Evolutionary conservation across 2,329 filamentous ascomycete species (phyloP).

Genomic region (Mycocentrospora acerina): DNA sequence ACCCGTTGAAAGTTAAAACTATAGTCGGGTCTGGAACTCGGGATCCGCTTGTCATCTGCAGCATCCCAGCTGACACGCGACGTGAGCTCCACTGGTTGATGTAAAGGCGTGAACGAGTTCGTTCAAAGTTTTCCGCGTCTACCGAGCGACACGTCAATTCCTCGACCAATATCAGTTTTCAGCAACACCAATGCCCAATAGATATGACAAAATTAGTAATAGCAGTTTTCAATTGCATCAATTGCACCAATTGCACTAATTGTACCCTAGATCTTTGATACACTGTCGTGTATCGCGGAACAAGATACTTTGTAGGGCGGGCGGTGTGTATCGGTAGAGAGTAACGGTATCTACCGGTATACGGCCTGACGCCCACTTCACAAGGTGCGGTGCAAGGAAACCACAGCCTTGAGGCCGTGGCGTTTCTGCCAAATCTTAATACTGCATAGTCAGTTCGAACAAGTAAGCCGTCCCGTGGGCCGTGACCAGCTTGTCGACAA

Average conservation of each 20-base stretch:
- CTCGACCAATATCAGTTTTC: conserved; percentile 10
- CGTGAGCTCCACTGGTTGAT: conserved; percentile 23
- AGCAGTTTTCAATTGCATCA: neutral
- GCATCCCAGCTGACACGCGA: conserved; percentile 34
- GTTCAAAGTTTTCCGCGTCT: conserved; percentile 27
- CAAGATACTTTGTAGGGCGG: too few relatives aligned
- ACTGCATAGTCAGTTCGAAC: neutral
- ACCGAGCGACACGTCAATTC: conserved; percentile 19
- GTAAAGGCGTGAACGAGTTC: conserved; percentile 18
- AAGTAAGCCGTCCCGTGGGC: neutral
- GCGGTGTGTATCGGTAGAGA: too few relatives aligned
- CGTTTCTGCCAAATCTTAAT: neutral
- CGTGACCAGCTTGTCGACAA: conserved; percentile 3
- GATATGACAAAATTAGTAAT: too few relatives aligned
- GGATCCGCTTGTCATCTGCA: conserved; percentile 22
- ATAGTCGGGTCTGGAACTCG: conserved; percentile 26
- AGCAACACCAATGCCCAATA: neutral
- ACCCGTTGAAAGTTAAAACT: conserved; percentile 27
- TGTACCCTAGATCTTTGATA: too few relatives aligned
- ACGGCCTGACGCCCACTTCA: too few relatives aligned
- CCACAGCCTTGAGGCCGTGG: neutral
- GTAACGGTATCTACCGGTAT: too few relatives aligned
- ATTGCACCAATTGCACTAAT: too few relatives aligned
- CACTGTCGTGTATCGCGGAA: too few relatives aligned
- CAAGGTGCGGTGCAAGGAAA: neutral